Evolutionary conservation across 225 moss, liverwort and hornwort species (phyloP).

Genomic region (Physcomitrium patens): DNA sequence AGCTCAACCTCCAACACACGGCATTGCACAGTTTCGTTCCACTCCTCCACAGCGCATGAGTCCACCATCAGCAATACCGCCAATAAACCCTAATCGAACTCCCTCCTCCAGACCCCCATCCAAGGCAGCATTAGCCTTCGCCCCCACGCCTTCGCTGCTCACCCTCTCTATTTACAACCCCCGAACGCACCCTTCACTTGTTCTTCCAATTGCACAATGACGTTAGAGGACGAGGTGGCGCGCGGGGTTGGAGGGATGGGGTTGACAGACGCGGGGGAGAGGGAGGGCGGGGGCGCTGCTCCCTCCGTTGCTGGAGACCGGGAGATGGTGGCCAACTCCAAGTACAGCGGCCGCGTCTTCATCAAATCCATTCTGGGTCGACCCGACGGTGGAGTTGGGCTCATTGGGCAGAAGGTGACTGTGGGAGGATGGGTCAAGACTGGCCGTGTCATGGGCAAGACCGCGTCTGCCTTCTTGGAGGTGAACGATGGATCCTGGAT

Average conservation of each 20-base stretch:
- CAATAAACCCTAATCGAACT: too few species aligned
- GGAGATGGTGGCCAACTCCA: constrained; percentile 59
- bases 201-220: too few species aligned
- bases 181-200: too few species aligned
- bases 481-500: constrained; percentile 93
- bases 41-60: too few species aligned
- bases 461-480: constrained; percentile 75
- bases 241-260: constrained; percentile 23
- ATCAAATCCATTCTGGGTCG: constrained; percentile 79
- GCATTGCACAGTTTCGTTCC: too few species aligned
- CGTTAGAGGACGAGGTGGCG: too few species aligned
- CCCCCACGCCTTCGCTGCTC: too few species aligned
- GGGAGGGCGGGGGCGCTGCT: constrained; percentile 24
- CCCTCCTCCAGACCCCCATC: too few species aligned
- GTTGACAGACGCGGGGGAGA: constrained; percentile 29
- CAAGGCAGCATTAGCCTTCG: too few species aligned
- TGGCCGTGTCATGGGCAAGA: constrained; percentile 72
- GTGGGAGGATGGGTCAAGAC: constrained; percentile 99
- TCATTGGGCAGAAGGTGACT: constrained; percentile 69
- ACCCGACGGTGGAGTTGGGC: constrained; percentile 73
- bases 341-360: constrained; percentile 78
- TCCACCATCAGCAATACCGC: too few species aligned
- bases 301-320: constrained; percentile 40
- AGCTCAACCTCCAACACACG: too few species aligned
- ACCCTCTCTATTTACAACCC: too few species aligned